These are phyloP conservation scores for Plenodomus biglobosus DNA, from an alignment of 2,329 filamentous ascomycete genomes.

Conservation along the genomic window DNA sequence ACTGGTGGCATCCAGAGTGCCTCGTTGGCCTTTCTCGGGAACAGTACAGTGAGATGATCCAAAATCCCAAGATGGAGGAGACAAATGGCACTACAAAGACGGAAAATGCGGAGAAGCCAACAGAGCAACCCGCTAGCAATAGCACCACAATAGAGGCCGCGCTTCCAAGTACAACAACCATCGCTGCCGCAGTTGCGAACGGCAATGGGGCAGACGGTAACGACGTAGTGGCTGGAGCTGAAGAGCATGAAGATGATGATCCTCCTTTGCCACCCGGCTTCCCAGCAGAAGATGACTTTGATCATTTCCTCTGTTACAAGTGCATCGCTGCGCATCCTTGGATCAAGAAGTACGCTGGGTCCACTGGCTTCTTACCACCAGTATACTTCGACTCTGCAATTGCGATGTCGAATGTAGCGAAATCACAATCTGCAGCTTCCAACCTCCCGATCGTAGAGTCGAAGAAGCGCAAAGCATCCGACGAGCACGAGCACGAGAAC, in stretches of 20 bases:
- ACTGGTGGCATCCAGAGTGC: conserved; percentile 97
- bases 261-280: conserved; percentile 80
- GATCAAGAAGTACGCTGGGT: conserved; percentile 85
- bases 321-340: conserved; percentile 86
- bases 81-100: conserved; percentile 11
- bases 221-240: conserved; percentile 51
- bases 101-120: conserved; percentile 10
- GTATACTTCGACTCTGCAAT: conserved; percentile 56
- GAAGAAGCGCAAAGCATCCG: conserved; percentile 52
- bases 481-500: conserved; percentile 47
- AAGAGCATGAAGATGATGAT: conserved; percentile 57
- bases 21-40: conserved; percentile 76
- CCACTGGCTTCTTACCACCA: conserved; percentile 74
- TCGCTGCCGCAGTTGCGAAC: conserved; percentile 22
- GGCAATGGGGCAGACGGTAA: conserved; percentile 35
- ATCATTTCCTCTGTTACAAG: conserved; percentile 90
- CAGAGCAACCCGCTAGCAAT: conserved; percentile 5
- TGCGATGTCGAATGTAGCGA: conserved; percentile 13
- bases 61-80: conserved; percentile 25
- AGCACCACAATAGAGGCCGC: conserved; percentile 9
- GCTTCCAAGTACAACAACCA: conserved; percentile 16
- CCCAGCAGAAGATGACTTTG: conserved; percentile 84
- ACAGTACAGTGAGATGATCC: conserved; percentile 61
- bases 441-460: conserved; percentile 27
- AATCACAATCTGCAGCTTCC: conserved; percentile 4